phyloP scores from a whole-genome alignment of 2,329 filamentous ascomycete genomes.

The Trichoderma cornu-damae region DNA sequence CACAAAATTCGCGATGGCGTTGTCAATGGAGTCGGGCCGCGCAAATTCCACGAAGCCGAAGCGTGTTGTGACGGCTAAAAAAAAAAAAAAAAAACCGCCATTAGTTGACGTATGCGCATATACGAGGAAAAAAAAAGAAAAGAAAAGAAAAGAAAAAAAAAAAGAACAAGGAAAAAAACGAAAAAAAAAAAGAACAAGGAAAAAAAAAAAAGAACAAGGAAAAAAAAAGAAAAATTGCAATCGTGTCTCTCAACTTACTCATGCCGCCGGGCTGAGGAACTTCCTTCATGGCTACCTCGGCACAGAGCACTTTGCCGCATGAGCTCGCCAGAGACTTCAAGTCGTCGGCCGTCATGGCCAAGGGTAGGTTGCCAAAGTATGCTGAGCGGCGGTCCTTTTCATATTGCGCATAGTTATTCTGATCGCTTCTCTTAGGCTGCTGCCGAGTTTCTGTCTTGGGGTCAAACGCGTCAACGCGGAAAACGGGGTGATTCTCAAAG shows the following conservation, averaged over 20 bases:
- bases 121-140: not conserved
- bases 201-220: too few relatives aligned
- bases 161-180: too few relatives aligned
- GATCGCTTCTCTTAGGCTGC: constrained; percentile 12
- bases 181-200: too few relatives aligned
- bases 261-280: constrained; percentile 21
- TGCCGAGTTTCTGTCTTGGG: constrained; percentile 22
- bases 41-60: constrained; percentile 40
- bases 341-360: constrained; percentile 32
- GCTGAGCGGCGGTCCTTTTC: constrained; percentile 44
- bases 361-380: constrained; percentile 44
- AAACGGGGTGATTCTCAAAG: constrained; percentile 28
- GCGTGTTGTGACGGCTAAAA: constrained; percentile 23
- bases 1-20: constrained; percentile 35
- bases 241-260: constrained; percentile 1
- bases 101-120: not conserved
- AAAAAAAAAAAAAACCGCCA: too few relatives aligned
- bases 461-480: constrained; percentile 26
- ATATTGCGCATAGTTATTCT: constrained; percentile 28
- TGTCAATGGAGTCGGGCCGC: constrained; percentile 34
- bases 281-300: constrained; percentile 25
- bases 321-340: constrained; percentile 35
- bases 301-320: constrained; percentile 36
- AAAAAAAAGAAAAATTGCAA: too few relatives aligned
- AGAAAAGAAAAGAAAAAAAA: too few relatives aligned